A percentile compares a stretch with the other conserved stretches of the same genome.
These are phyloP conservation scores for Boehmeria nivea DNA, from an alignment of 306 rosid genomes.

Conservation along the genomic window DNA sequence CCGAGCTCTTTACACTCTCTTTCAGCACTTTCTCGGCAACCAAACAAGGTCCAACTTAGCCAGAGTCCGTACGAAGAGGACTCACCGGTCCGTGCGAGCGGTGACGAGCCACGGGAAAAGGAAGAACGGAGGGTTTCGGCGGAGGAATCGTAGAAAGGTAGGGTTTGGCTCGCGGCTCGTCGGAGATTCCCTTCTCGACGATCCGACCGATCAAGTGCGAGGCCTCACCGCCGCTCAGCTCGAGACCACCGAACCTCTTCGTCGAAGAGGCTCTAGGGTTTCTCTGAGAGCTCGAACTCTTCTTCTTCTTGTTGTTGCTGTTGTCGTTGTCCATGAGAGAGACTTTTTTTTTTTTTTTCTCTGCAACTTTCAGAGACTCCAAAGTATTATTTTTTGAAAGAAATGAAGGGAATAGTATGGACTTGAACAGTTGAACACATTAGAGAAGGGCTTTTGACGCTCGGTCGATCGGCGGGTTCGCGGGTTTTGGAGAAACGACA, in stretches of 20 bases:
- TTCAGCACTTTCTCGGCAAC: neutral
- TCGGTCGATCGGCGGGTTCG: too few relatives aligned
- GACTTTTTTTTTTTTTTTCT: neutral
- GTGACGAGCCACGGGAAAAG: conserved; percentile 92
- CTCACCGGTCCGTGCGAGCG: conserved; percentile 91
- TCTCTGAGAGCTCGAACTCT: neutral
- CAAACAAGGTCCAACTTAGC: neutral
- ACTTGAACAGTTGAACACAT: too few relatives aligned
- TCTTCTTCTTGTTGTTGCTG: conserved; percentile 57
- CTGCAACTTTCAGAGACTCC: neutral
- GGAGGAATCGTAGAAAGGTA: conserved; percentile 27
- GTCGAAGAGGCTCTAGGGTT: conserved; percentile 26
- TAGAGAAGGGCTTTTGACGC: too few relatives aligned
- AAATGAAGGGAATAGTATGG: neutral
- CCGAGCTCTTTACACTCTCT: neutral
- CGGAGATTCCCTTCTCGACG: conserved; percentile 74
- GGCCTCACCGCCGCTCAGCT: conserved; percentile 31
- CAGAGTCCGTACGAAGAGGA: neutral
- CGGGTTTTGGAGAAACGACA: too few relatives aligned
- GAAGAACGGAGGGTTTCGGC: conserved; percentile 60
- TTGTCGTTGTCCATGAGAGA: conserved; percentile 38
- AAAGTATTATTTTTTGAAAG: neutral
- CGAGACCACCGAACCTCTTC: conserved; percentile 29
- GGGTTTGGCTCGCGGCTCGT: conserved; percentile 15
- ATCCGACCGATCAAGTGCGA: conserved; percentile 57